Base-by-base conservation (phyloP, 108 stramenopile genomes). In the Stephanodiscus minutulus region DNA sequence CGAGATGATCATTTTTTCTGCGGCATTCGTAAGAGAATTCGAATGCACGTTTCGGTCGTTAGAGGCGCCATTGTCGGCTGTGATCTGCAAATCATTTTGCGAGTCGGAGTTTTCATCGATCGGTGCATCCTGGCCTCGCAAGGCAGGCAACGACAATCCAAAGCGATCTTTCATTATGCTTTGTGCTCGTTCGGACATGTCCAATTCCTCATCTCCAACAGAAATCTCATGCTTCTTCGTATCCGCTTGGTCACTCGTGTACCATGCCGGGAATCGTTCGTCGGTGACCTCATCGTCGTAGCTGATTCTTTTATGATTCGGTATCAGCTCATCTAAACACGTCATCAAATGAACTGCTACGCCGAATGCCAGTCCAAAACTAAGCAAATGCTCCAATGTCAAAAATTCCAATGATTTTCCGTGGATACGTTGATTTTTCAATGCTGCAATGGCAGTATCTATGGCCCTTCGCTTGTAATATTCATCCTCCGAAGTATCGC, bases 131-230 rank as follows among this genome's bases (percentile, higher is more conserved):
- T 66, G 39, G 27, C 39, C 48, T 21, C 64, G 70, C 58, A 66
- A 55, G 18, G 60, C 13, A 21, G 87, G 87, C 35, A 88, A 62
- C 28, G 83, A 43, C 24, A 88, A 54, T 12, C 87, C 87, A 70
- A 74, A 87, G 24, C 82, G 70, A 43, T 87, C 82, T 41, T 83
- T 80, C 86, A 87, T 87, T n/a, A 85, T 35, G 20, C 70, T 31
- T 37, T 63, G 72, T n/a, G 61, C 77, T 60, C 52, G 52, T 15
- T 66, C 70, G 15, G 70, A 31, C 68, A 63, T 63, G 1, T 62
- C 7, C 37, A 20, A 7, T 18, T 22, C 61, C 28, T 60, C 31
- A 11, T 31, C 48, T 18, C 31, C 57, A 0, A 37, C 9, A 17
- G 21, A 10, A 35, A 28, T 57, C 29, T 61, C 15, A 64, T 56